Evolutionary conservation across 2,329 filamentous ascomycete species (phyloP).

Genomic region (Intubia oerlemansii): DNA sequence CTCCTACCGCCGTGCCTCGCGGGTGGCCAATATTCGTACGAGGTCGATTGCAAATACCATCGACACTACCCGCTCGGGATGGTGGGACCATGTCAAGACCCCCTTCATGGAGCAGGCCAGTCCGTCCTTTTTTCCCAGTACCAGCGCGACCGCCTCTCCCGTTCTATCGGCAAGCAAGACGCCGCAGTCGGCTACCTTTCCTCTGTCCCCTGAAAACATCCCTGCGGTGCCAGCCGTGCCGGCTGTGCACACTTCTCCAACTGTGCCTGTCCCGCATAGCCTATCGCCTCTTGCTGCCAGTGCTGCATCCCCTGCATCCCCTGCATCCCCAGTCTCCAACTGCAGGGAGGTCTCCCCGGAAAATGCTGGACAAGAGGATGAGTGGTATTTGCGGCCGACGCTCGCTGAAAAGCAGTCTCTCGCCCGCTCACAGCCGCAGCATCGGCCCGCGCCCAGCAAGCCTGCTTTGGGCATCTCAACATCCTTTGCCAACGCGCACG

Average conservation of each 20-base stretch:
- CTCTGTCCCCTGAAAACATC: not conserved
- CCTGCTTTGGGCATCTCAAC: conserved; percentile 7
- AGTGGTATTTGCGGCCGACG: no score
- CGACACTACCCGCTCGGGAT: conserved; percentile 37
- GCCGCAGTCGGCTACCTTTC: conserved; percentile 2
- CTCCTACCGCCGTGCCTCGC: conserved; percentile 15
- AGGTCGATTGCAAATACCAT: conserved; percentile 23
- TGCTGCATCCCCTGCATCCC: not conserved
- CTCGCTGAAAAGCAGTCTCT: no score
- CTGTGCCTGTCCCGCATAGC: no score
- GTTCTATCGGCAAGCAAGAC: conserved; percentile 15
- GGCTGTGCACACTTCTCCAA: not conserved
- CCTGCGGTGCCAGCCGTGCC: not conserved
- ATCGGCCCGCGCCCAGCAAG: conserved; percentile 1
- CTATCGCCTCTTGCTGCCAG: not conserved
- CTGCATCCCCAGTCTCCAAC: no score
- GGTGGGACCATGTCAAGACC: conserved; percentile 60
- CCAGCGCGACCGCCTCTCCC: conserved; percentile 17
- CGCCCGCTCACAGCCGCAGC: not conserved
- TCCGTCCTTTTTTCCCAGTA: not conserved
- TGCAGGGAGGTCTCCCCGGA: no score
- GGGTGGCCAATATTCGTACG: no score
- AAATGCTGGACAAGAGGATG: no score
- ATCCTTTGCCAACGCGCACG: conserved; percentile 6
- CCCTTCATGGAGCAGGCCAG: conserved; percentile 30